A percentile compares a stretch with the other conserved stretches of the same genome.
phyloP scores from a whole-genome alignment of 768 basidiomycete species.

The Russula ochroleuca region DNA sequence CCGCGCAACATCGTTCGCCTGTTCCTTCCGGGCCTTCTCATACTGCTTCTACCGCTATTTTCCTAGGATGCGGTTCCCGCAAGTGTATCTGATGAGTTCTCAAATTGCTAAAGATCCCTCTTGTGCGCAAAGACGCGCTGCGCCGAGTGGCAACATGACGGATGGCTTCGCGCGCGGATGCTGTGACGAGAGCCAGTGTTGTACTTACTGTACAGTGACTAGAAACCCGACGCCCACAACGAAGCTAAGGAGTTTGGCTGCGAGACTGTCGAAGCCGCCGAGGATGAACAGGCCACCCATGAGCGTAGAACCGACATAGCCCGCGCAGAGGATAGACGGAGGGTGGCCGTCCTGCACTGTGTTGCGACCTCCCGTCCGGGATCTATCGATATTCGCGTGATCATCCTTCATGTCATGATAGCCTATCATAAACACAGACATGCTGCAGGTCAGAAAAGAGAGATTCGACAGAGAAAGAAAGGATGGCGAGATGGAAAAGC shows the following conservation, averaged over 20 bases:
- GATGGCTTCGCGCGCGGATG: no score
- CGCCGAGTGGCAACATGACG: no score
- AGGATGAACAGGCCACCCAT: conserved; percentile 80
- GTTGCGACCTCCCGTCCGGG: conserved; percentile 74
- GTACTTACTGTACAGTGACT: no score
- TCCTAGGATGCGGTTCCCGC: no score
- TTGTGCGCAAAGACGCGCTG: no score
- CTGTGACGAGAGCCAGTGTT: no score
- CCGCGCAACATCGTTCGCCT: no score
- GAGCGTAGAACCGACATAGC: conserved; percentile 78
- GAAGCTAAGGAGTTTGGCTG: conserved; percentile 90
- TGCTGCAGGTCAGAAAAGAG: background rate
- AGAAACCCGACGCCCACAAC: conserved; percentile 83
- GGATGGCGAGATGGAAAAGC: conserved; percentile 1
- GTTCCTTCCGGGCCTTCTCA: no score
- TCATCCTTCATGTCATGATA: conserved; percentile 71
- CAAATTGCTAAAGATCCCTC: no score
- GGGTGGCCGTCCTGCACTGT: conserved; percentile 75
- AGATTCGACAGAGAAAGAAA: background rate
- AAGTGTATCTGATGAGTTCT: no score
- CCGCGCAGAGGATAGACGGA: conserved; percentile 65
- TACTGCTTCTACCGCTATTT: no score
- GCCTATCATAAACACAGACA: conserved; percentile 54
- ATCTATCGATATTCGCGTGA: conserved; percentile 78
- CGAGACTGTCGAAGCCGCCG: conserved; percentile 82